Base-by-base conservation (phyloP, 169 alveolate genomes). In the Plasmodium relictum region DNA sequence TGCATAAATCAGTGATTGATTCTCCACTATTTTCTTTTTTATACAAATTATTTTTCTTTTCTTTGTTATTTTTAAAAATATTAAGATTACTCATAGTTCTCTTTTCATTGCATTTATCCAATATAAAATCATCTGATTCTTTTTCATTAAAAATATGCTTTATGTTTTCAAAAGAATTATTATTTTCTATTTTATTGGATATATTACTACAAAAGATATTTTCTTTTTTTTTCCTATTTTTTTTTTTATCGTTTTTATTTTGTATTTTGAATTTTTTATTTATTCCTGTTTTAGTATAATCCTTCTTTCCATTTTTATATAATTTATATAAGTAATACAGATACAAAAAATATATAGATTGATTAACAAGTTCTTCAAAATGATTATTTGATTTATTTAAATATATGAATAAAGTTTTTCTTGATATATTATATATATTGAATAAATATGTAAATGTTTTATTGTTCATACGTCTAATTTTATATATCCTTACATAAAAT, bases 311-410 rank as follows among this genome's bases (percentile, higher is more conserved):
- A 22, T 22, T 31, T 9, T 54, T 78, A 22, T 20, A 56, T 42
- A 58, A 41, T 10, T 31, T 50, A 42, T 41, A 26, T 61, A 80
- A 4, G 41, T 80, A 80, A 54, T 80, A 80, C 48, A 80, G 66
- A 45, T 80, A 72, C 59, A 80, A 56, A 10, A 80, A 9, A 20
- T 80, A 80, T 41, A 80, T 24, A 20, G 85, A 48, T 45, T 20
- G 24, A 80, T 59, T 80, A 31, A 80, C 71, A 14, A 68, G 26
- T 24, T 80, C 48, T 31, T 68, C 83, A 68, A 80, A 80, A 6
- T 54, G 20, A 59, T 48, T 80, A 14, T 71, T 44, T 6, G 66
- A 22, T 39, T 68, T 22, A 14, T 54, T 58, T n/a, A 9, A 62
- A 80, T 68, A 80, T 22, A 44, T 9, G 50, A 68, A 68, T 45